Percentiles rank a stretch among this genome's conserved stretches.
phyloP scores from a whole-genome alignment of 345 rosid genomes.

The Firmiana major region DNA sequence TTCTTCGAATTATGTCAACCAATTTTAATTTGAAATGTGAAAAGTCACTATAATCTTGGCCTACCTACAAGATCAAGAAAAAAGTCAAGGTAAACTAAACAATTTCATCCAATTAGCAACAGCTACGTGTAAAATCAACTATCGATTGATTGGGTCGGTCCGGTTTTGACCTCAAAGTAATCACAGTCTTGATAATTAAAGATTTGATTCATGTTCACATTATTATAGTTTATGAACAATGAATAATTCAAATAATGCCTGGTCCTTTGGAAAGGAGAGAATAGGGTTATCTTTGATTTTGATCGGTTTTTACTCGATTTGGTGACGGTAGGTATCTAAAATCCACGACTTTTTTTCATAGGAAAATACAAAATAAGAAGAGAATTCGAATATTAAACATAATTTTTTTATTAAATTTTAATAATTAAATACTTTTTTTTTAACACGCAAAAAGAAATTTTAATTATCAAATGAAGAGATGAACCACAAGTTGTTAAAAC shows the following conservation, averaged over 20 bases:
- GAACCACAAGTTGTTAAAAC: not conserved
- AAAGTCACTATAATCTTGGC: not conserved
- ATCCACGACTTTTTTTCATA: not conserved
- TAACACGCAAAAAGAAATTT: not conserved
- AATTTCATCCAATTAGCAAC: not conserved
- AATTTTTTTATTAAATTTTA: too few relatives aligned
- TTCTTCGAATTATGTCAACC: not conserved
- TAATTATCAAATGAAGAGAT: not conserved
- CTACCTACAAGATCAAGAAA: not conserved
- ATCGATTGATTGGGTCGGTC: not conserved
- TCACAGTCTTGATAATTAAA: not conserved
- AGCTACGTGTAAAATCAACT: slow-evolving; percentile 7
- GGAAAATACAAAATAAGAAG: too few relatives aligned
- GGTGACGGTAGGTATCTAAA: not conserved
- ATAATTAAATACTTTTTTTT: not conserved
- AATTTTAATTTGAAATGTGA: not conserved
- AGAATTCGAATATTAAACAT: too few relatives aligned
- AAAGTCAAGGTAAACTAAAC: not conserved
- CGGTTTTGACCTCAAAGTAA: slow-evolving; percentile 2
- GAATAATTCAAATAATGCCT: not conserved
- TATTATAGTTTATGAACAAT: not conserved
- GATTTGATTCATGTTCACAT: not conserved
- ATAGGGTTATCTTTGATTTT: not conserved
- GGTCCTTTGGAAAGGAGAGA: not conserved
- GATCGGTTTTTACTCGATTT: not conserved